These are phyloP conservation scores for Benincasa hispida DNA, from an alignment of 306 rosid species.

Conservation along the genomic window DNA sequence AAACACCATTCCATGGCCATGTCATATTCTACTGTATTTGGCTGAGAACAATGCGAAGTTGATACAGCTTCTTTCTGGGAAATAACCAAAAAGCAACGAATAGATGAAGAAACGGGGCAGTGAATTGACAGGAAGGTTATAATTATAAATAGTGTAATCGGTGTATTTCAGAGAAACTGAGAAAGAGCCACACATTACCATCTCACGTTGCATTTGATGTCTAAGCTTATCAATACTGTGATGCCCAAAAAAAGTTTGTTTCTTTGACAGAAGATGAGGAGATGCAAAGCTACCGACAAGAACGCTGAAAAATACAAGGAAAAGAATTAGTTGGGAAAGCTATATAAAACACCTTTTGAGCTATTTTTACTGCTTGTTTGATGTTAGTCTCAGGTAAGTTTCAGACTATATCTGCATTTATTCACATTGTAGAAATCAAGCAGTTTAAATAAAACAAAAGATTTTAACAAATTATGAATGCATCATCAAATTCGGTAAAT, in stretches of 20 bases:
- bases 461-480: too few relatives aligned
- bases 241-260: slow-evolving; percentile 59
- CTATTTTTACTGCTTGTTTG: not conserved
- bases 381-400: not conserved
- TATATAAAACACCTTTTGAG: not conserved
- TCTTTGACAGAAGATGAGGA: slow-evolving; percentile 45
- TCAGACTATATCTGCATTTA: not conserved
- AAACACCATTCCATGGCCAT: slow-evolving; percentile 48
- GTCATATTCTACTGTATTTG: slow-evolving; percentile 36
- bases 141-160: too few relatives aligned
- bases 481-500: not conserved
- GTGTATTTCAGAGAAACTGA: not conserved
- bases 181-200: slow-evolving; percentile 29
- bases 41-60: slow-evolving; percentile 47
- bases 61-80: slow-evolving; percentile 43
- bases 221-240: slow-evolving; percentile 39
- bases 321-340: not conserved
- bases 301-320: slow-evolving; percentile 29
- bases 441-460: not conserved
- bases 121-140: not conserved
- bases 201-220: slow-evolving; percentile 42
- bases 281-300: slow-evolving; percentile 46
- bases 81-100: slow-evolving; percentile 5
- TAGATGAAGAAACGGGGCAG: not conserved
- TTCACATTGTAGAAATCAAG: not conserved